Conservation (phyloP, 805 yeast species). For the Lipomyces spencermartinsiae region DNA sequence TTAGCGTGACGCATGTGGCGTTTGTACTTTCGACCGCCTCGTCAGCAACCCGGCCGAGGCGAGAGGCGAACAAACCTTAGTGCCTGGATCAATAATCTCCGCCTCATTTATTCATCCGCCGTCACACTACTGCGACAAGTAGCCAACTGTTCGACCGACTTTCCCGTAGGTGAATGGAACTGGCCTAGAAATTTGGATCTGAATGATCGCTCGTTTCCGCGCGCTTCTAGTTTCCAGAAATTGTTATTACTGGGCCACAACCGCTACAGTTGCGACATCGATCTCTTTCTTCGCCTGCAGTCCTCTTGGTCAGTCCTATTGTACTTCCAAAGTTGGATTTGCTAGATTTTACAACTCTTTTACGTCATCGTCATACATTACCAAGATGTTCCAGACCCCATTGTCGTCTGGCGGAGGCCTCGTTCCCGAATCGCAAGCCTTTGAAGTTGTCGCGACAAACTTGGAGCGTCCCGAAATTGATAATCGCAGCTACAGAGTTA, state of each 20-base stretch:
- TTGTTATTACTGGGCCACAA: slow-evolving; percentile 38
- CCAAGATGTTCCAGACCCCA: slow-evolving; percentile 14
- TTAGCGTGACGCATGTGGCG: too few species aligned
- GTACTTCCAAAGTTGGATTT: slow-evolving; percentile 5
- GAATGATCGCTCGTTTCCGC: slow-evolving; percentile 26
- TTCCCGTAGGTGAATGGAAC: neutral
- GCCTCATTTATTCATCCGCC: neutral
- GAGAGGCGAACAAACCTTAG: too few species aligned
- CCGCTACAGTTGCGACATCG: slow-evolving; percentile 38
- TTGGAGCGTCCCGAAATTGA: slow-evolving; percentile 59
- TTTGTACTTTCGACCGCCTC: too few species aligned
- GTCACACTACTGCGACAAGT: neutral
- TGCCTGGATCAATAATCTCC: neutral
- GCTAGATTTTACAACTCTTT: slow-evolving; percentile 23
- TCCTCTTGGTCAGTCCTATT: slow-evolving; percentile 7
- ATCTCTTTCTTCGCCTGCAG: slow-evolving; percentile 24
- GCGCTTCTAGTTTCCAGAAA: slow-evolving; percentile 22
- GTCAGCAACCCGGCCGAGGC: too few species aligned
- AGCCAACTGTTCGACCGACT: neutral
- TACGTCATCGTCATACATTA: neutral
- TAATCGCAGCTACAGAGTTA: slow-evolving; percentile 73
- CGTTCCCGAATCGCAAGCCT: slow-evolving; percentile 11
- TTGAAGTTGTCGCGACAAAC: slow-evolving; percentile 29
- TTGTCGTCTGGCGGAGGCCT: slow-evolving; percentile 19
- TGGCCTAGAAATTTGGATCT: neutral